phyloP scores from a whole-genome alignment of 2,329 filamentous ascomycete species.

The Pseudopyrenochaeta lycopersici region DNA sequence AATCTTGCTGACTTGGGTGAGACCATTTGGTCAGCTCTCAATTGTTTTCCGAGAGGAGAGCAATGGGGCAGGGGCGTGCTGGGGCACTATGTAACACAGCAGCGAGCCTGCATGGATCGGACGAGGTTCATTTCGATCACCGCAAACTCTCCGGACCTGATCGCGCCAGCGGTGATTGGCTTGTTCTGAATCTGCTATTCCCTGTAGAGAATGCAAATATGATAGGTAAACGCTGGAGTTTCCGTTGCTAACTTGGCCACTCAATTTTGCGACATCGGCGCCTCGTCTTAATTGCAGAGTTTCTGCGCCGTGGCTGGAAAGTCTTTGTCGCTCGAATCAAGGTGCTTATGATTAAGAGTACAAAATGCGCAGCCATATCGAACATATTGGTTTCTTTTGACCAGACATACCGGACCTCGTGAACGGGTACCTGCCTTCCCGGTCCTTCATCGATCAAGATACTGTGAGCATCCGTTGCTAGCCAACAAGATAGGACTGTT shows the following conservation, averaged over 20 bases:
- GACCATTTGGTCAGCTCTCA: constrained; percentile 12
- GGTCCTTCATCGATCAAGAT: neutral
- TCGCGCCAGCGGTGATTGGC: constrained; percentile 20
- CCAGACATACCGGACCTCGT: neutral
- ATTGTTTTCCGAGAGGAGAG: constrained; percentile 21
- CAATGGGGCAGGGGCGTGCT: constrained; percentile 11
- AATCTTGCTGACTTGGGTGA: neutral
- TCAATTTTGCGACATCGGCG: neutral
- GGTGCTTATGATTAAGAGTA: neutral
- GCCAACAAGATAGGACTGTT: neutral
- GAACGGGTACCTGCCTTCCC: constrained; percentile 7
- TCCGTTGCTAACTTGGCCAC: neutral
- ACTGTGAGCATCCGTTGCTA: constrained; percentile 7
- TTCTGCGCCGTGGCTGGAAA: constrained; percentile 1
- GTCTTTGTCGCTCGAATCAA: neutral
- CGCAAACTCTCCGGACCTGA: constrained; percentile 20
- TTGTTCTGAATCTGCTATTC: constrained; percentile 3
- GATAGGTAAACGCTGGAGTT: neutral
- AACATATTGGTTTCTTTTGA: too few relatives aligned
- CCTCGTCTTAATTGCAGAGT: constrained; percentile 2
- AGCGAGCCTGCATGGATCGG: constrained; percentile 17
- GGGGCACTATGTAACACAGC: constrained; percentile 27
- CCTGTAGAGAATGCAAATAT: constrained; percentile 7
- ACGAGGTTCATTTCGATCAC: constrained; percentile 22
- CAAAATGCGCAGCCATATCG: neutral